Base-by-base conservation (phyloP, 495 filamentous ascomycete genomes). In the Pyrenopolyporus hunteri region DNA sequence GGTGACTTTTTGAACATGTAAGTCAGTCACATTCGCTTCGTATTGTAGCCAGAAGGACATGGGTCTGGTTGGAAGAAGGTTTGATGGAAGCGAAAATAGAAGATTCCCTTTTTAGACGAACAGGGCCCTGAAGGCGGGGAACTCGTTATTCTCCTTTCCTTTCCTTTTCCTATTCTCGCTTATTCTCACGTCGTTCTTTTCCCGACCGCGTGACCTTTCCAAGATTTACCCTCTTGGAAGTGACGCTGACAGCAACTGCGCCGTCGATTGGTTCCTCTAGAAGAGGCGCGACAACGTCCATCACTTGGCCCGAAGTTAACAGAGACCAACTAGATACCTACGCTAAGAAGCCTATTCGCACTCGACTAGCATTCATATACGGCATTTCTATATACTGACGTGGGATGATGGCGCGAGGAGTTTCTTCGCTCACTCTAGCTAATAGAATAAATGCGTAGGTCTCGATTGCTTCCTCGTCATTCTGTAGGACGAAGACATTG, bases 41-140 rank as follows among this genome's bases (percentile, higher is more conserved):
- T 45, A 25, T 26, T 29, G 14, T 51, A 11, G 29, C 29, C n/a
- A 25, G 37, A 46, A 16, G 14, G 43, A 42, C 56, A 65, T 54
- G 62, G 56, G 51, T 57, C 17, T 43, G 45, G 48, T 65, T 59
- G 62, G 62, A 42, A 65, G 62, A 65, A 65, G 62, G 50, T 59
- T n/a, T 29, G 28, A 65, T 65, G 19, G 62, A 65, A 65, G 45
- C 56, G 31, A 40, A 37, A 65, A 65, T 65, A 39, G 62, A 65
- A 65, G 56, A 57, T 56, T 65, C 45, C 50, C 50, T 28, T 58
- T 56, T 51, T 8, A 49, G 49, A 60, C 22, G 20, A 50, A 48
- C 39, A 20, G 37, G 45, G 47, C 51, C 36, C 6, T 13, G 26
- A 29, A 10, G 28, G 13, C 35, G 55, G 2, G 11, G 13, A 4